These are phyloP conservation scores for Ophiognomonia clavigignenti-juglandacearum DNA, from an alignment of 2,329 filamentous ascomycete species.

Conservation along the genomic window DNA sequence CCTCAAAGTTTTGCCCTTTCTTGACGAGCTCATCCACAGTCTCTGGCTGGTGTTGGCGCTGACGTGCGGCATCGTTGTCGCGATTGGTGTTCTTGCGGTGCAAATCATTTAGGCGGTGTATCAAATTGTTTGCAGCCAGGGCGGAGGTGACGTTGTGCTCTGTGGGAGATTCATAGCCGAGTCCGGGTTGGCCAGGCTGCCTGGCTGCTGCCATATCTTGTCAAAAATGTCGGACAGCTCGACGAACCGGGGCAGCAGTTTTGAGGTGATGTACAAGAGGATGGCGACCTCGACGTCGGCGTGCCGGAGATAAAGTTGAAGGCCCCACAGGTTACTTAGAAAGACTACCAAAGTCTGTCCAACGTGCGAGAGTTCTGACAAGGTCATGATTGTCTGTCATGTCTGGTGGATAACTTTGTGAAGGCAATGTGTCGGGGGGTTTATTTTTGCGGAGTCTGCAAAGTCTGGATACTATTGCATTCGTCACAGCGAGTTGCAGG, in stretches of 20 bases:
- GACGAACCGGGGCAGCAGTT: conserved; percentile 40
- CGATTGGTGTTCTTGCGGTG: background rate
- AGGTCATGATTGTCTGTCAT: conserved; percentile 35
- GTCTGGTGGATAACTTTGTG: background rate
- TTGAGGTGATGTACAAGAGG: conserved; percentile 42
- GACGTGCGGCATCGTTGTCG: conserved; percentile 1
- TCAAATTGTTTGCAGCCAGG: conserved; percentile 9
- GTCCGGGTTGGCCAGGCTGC: conserved; percentile 24
- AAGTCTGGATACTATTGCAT: too few species aligned
- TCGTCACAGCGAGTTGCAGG: too few species aligned
- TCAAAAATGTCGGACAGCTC: conserved; percentile 39
- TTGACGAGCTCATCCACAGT: conserved; percentile 30
- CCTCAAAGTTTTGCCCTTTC: conserved; percentile 23
- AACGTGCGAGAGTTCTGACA: conserved; percentile 47
- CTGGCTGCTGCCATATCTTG: conserved; percentile 32
- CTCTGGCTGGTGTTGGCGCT: background rate
- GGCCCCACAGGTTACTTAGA: conserved; percentile 48
- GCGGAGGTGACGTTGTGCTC: conserved; percentile 24
- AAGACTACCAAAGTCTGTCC: conserved; percentile 49
- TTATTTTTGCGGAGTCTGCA: too few species aligned
- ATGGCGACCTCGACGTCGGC: conserved; percentile 43
- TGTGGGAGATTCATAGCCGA: conserved; percentile 34
- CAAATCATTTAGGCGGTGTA: conserved; percentile 10
- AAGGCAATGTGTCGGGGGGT: too few species aligned
- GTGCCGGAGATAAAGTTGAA: conserved; percentile 44